Conservation (phyloP, 805 yeast species). For the Wickerhamomyces silvicola region DNA sequence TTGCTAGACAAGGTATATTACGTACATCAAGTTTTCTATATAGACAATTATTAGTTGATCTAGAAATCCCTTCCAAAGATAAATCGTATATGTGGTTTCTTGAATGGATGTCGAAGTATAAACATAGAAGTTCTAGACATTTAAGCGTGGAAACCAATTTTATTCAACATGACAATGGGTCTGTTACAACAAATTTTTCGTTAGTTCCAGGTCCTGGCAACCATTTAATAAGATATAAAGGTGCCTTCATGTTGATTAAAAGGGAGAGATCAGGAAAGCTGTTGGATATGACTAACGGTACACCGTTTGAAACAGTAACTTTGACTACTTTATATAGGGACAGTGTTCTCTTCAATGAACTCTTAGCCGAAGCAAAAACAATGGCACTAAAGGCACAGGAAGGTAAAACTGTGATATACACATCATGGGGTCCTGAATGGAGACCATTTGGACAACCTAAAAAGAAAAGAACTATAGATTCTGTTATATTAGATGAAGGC, state of each 20-base stretch:
- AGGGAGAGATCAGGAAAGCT: slow-evolving; percentile 88
- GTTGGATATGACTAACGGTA: slow-evolving; percentile 82
- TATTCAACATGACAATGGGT: slow-evolving; percentile 87
- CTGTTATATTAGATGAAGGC: slow-evolving; percentile 79
- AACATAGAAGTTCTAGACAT: slow-evolving; percentile 71
- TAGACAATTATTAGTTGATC: slow-evolving; percentile 80
- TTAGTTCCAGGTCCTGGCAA: slow-evolving; percentile 97
- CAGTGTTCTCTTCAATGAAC: slow-evolving; percentile 56
- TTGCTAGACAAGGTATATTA: slow-evolving; percentile 63
- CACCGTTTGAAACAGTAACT: slow-evolving; percentile 95
- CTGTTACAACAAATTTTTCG: slow-evolving; percentile 78
- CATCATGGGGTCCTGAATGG: slow-evolving; percentile 99
- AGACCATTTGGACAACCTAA: slow-evolving; percentile 96
- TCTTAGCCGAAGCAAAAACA: slow-evolving; percentile 77
- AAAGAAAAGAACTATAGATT: slow-evolving; percentile 73
- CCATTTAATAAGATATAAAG: slow-evolving; percentile 77
- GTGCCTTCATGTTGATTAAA: slow-evolving; percentile 82
- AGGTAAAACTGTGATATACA: slow-evolving; percentile 89
- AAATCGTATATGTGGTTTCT: slow-evolving; percentile 92
- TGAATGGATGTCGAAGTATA: slow-evolving; percentile 90
- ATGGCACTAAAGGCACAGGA: slow-evolving; percentile 77
- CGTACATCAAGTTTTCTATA: slow-evolving; percentile 63
- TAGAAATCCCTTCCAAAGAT: slow-evolving; percentile 90
- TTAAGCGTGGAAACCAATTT: slow-evolving; percentile 83
- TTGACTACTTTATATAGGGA: slow-evolving; percentile 86